These are phyloP conservation scores for Boletus sp. DNA, from an alignment of 768 basidiomycete species.

Conservation along the genomic window DNA sequence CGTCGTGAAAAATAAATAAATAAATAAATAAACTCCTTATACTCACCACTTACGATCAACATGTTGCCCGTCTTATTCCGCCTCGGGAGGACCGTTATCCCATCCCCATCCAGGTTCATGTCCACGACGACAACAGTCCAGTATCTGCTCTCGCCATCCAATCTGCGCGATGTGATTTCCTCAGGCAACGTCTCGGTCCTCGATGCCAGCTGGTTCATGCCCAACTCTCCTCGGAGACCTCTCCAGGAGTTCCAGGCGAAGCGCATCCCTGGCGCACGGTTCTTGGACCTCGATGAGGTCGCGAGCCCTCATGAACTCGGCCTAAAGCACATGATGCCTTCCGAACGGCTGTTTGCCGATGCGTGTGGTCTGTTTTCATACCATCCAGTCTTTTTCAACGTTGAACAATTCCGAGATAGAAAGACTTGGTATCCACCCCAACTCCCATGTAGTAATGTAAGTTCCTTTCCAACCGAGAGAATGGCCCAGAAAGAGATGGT, in stretches of 20 bases:
- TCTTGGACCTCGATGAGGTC: slow-evolving; percentile 78
- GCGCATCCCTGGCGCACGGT: slow-evolving; percentile 68
- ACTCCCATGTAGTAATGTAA: slow-evolving; percentile 81
- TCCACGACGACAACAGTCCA: slow-evolving; percentile 40
- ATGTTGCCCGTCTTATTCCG: slow-evolving; percentile 3
- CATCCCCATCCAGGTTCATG: slow-evolving; percentile 30
- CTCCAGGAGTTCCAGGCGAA: slow-evolving; percentile 63
- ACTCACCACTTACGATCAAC: neutral
- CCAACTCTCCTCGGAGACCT: slow-evolving; percentile 70
- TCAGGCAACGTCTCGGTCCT: slow-evolving; percentile 40
- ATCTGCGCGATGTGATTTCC: slow-evolving; percentile 39
- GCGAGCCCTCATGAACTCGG: slow-evolving; percentile 72
- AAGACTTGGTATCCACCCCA: slow-evolving; percentile 64
- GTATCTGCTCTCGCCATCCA: slow-evolving; percentile 50
- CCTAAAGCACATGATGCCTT: slow-evolving; percentile 94
- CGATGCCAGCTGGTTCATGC: slow-evolving; percentile 95
- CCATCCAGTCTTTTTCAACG: slow-evolving; percentile 3
- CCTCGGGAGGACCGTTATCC: slow-evolving; percentile 5
- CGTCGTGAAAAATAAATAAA: slow-evolving; percentile 13
- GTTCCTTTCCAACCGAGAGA: slow-evolving; percentile 18
- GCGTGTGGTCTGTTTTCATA: slow-evolving; percentile 64
- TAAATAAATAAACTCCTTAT: slow-evolving; percentile 1
- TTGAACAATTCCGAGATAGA: slow-evolving; percentile 39
- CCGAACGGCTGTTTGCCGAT: slow-evolving; percentile 61
- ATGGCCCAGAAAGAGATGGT: slow-evolving; percentile 9